phyloP scores from a whole-genome alignment of 1,284 basidiomycete species.

The Cystobasidiaceae sp. region DNA sequence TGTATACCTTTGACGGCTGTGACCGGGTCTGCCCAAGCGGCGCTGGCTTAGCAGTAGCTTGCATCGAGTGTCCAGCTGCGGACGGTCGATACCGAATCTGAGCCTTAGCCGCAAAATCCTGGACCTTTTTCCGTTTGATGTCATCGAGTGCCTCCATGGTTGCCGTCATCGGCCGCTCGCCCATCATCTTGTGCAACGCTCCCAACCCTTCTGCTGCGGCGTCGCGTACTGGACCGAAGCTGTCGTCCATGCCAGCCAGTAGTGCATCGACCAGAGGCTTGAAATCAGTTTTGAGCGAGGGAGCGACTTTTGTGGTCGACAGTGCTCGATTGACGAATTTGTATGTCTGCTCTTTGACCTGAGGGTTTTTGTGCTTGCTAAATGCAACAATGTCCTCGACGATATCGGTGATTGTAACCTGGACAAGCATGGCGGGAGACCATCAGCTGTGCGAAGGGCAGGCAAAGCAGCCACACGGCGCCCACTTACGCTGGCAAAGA shows the following conservation, averaged over 20 bases:
- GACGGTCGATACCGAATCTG: conserved; percentile 57
- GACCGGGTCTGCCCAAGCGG: too few species aligned
- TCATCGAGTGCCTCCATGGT: conserved; percentile 83
- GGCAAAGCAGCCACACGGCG: neutral
- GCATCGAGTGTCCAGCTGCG: conserved; percentile 25
- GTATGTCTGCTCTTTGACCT: conserved; percentile 89
- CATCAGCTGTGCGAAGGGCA: neutral
- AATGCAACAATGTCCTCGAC: conserved; percentile 75
- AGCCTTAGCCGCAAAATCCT: conserved; percentile 84
- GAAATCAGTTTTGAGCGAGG: conserved; percentile 59
- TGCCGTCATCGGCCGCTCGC: conserved; percentile 84
- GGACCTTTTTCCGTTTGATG: conserved; percentile 85
- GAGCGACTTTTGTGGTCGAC: conserved; percentile 53
- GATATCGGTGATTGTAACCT: conserved; percentile 77
- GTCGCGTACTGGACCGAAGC: conserved; percentile 82
- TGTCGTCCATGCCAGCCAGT: conserved; percentile 73
- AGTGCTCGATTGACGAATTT: conserved; percentile 83
- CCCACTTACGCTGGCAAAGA: conserved; percentile 66
- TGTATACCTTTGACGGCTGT: too few species aligned
- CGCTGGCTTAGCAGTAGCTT: conserved; percentile 39
- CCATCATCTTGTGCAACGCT: conserved; percentile 93
- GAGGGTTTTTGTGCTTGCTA: conserved; percentile 87
- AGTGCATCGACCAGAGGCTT: conserved; percentile 79
- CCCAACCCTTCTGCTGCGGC: conserved; percentile 85
- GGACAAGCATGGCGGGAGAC: conserved; percentile 46